phyloP scores from a whole-genome alignment of 2,329 filamentous ascomycete genomes.

The Pseudodiploospora longispora region DNA sequence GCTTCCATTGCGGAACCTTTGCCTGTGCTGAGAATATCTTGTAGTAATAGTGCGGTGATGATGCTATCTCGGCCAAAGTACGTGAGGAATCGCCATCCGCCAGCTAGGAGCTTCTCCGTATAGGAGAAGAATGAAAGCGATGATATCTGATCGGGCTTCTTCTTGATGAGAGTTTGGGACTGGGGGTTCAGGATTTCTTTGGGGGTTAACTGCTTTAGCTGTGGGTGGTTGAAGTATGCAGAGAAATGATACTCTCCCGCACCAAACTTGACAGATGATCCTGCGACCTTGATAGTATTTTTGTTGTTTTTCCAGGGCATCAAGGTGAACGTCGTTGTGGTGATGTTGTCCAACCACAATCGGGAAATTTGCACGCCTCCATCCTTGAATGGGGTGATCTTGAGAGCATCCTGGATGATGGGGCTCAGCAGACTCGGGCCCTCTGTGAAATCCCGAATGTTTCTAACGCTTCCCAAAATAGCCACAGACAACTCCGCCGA shows the following conservation, averaged over 20 bases:
- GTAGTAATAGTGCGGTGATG: constrained; percentile 50
- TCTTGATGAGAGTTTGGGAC: constrained; percentile 35
- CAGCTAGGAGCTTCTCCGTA: constrained; percentile 52
- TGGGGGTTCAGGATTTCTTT: constrained; percentile 40
- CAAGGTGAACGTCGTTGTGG: constrained; percentile 45
- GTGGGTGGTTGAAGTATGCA: constrained; percentile 54
- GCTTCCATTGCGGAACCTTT: constrained; percentile 50
- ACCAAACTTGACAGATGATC: constrained; percentile 37
- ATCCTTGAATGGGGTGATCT: constrained; percentile 28
- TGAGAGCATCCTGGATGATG: constrained; percentile 46
- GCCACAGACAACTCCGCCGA: constrained; percentile 47
- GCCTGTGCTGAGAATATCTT: constrained; percentile 48
- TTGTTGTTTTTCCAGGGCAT: constrained; percentile 22
- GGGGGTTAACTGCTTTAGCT: constrained; percentile 45
- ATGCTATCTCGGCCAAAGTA: constrained; percentile 61
- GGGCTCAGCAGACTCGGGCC: constrained; percentile 44
- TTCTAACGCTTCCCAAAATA: constrained; percentile 54
- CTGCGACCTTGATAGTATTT: constrained; percentile 28
- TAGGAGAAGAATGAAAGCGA: constrained; percentile 58
- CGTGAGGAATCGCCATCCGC: constrained; percentile 58
- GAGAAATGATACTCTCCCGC: constrained; percentile 50
- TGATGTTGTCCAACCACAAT: constrained; percentile 55
- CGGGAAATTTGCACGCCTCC: constrained; percentile 42
- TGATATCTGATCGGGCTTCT: constrained; percentile 37
- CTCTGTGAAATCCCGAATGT: constrained; percentile 55